Base-by-base conservation (phyloP, 768 basidiomycete species). In the Tylopilus subfusipes region DNA sequence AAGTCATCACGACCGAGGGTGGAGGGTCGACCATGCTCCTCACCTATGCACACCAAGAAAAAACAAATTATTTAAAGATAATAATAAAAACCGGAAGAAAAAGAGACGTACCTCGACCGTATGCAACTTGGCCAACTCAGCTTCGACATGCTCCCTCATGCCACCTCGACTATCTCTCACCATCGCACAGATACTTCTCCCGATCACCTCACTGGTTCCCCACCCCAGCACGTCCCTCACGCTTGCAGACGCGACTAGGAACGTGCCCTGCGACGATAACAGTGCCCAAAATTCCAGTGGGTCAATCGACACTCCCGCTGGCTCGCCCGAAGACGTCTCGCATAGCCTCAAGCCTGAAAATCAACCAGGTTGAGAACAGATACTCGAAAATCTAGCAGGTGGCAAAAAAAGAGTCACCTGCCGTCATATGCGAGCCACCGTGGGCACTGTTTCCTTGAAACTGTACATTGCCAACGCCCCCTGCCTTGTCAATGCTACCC, bases 221-320 rank as follows among this genome's bases (percentile, higher is more conserved):
- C 81, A 86, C 10, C 86, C 90, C 4, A 93, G 78, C 12, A 93
- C 75, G 62, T 88, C 83, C 57, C 75, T 68, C 48, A 83, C 75
- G 3, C 75, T 79, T 2, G 70, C 64, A 9, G 82, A 80, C 1
- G 78, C 76, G 25, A 78, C 75, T 14, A 85, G 67, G 48, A 86
- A 73, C 4, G 80, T 77, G 7, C 68, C 79, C 75, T 53, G 73
- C 49, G 7, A 68, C 54, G 56, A 76, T 73, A 38, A 82, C 52
- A 73, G 75, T 68, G 11, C 80, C 84, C 87, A 88, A 52, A 82
- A 80, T 61, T 79, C 78, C 38, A 55, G 54, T 11, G 68, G 29
- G 42, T 59, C 60, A 5, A 27, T 29, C 0, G 44, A 38, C 40
- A 22, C n/a, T 29, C 39, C 36, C 44, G 21, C 13, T 11, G 29